A percentile compares a stretch with the other conserved stretches of the same genome.
Conservation (phyloP, 148 eudicot genomes). For the Camellia sinensis region DNA sequence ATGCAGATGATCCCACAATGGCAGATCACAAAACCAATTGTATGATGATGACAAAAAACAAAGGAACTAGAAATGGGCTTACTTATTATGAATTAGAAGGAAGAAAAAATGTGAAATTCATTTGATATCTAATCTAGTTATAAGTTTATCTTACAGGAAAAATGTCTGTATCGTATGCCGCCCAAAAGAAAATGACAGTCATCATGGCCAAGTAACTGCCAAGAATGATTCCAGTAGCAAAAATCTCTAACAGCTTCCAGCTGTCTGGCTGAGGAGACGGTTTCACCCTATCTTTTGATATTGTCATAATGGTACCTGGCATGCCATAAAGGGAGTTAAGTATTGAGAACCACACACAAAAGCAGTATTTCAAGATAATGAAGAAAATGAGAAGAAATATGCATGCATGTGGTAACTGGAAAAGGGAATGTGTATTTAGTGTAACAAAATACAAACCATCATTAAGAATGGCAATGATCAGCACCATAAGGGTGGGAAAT, state of each 20-base stretch:
- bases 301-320: slow-evolving; percentile 52
- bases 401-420: background rate
- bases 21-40: background rate
- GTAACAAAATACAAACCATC: slow-evolving; percentile 29
- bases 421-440: background rate
- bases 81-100: background rate
- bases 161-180: slow-evolving; percentile 29
- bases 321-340: background rate
- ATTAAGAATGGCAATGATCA: slow-evolving; percentile 54
- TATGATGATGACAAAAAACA: background rate
- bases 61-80: background rate
- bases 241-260: slow-evolving; percentile 53
- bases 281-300: slow-evolving; percentile 52
- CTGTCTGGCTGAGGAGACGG: slow-evolving; percentile 51
- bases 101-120: background rate
- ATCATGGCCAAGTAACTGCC: slow-evolving; percentile 47
- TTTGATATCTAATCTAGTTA: background rate
- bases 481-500: slow-evolving; percentile 61
- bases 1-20: background rate
- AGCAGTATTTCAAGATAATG: background rate
- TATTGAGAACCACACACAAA: background rate
- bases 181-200: slow-evolving; percentile 48
- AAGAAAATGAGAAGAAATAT: background rate
- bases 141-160: slow-evolving; percentile 28
- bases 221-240: slow-evolving; percentile 46